Evolutionary conservation across 306 rosid species (phyloP), one percentile per base, ranked within the genome.

Genomic region (Quercus wislizeni): DNA sequence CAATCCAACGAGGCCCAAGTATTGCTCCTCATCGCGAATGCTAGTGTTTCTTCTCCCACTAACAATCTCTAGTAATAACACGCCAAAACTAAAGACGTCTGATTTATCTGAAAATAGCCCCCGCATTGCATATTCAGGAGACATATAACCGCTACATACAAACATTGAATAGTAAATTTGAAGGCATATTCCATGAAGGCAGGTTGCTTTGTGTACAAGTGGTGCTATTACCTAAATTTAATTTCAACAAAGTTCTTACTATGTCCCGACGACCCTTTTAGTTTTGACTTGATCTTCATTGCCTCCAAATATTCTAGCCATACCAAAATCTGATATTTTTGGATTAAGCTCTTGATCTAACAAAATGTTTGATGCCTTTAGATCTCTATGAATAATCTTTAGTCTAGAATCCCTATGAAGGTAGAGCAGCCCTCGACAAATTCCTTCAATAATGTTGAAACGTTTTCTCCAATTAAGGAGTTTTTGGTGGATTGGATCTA

Each of bases 351-450:
- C 69, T 56, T 20, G 70, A 15, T 84, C 84, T 12, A 84, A 23
- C 25, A 80, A 58, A 6, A 84, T 76, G 55, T 84, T 84, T 15
- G 72, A 71, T 3, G 76, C 17, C 54, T 84, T 84, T 2, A 80
- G n/a, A 14, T 84, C 80, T 76, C 82, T 80, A 11, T 80, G 74
- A n/a, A 84, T 80, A 23, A 80, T 41, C 49, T 41, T 41, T 41
- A 41, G 49, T 61, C 83, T 80, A 10, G 82, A 84, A 13, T 84
- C 85, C 69, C 83, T 74, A 27, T 78, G 86, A n/a, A 83, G 77
- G 31, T 83, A 83, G 38, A 83, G 74, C 14, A 83, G 0, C 0
- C 83, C 86, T 21, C 80, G 73, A 19, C 80, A 11, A 0, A 83
- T 78, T 70, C 83, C 80, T 70, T 83, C 76, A 12, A 83, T 79